Evolutionary conservation across 2,329 filamentous ascomycete genomes (phyloP).

Genomic region (Claviceps maximensis): DNA sequence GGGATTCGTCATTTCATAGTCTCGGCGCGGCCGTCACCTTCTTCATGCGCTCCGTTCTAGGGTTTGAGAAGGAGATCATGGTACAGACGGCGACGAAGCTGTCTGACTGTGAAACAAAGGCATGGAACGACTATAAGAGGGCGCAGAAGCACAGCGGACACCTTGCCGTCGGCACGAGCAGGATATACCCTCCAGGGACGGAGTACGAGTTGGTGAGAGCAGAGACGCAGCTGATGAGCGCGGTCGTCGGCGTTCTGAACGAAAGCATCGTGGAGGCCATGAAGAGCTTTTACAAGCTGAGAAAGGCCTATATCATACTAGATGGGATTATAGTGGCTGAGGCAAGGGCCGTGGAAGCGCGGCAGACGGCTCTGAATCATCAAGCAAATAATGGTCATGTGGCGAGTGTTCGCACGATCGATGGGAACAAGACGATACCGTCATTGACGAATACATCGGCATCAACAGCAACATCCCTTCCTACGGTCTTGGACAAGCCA

Average conservation of each 20-base stretch:
- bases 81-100: slow-evolving; percentile 63
- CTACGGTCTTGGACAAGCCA: slow-evolving; percentile 9
- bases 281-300: slow-evolving; percentile 82
- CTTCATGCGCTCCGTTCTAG: slow-evolving; percentile 76
- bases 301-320: slow-evolving; percentile 76
- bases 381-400: slow-evolving; percentile 9
- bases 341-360: slow-evolving; percentile 30
- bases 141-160: slow-evolving; percentile 45
- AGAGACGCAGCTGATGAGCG: slow-evolving; percentile 77
- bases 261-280: slow-evolving; percentile 87
- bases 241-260: slow-evolving; percentile 77
- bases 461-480: slow-evolving; percentile 8
- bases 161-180: slow-evolving; percentile 23
- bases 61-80: slow-evolving; percentile 88
- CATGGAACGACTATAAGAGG: slow-evolving; percentile 63
- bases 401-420: slow-evolving; percentile 25
- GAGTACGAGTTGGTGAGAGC: slow-evolving; percentile 79
- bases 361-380: slow-evolving; percentile 17
- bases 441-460: slow-evolving; percentile 1
- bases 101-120: slow-evolving; percentile 60
- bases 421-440: slow-evolving; percentile 7
- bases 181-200: slow-evolving; percentile 66
- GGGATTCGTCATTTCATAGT: slow-evolving; percentile 76
- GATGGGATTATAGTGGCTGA: slow-evolving; percentile 69
- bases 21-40: slow-evolving; percentile 68